phyloP scores from a whole-genome alignment of 306 rosid genomes.

The Lathyrus aphaca region DNA sequence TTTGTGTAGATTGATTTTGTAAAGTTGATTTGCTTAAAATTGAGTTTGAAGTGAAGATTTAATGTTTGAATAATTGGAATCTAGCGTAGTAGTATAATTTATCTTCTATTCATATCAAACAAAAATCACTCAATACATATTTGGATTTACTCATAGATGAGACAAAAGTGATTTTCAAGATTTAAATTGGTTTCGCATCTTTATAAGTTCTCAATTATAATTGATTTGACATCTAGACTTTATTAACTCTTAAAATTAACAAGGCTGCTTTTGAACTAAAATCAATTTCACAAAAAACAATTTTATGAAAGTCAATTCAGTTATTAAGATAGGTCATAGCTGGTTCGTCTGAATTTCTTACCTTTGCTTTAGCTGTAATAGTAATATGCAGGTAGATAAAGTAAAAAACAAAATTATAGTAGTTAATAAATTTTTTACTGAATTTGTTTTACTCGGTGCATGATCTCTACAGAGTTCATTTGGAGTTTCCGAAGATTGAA shows the following conservation, averaged over 20 bases:
- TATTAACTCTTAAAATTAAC: no score
- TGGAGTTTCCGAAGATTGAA: constrained; percentile 90
- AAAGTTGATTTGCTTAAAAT: not conserved
- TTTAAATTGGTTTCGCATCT: not conserved
- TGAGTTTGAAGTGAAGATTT: not conserved
- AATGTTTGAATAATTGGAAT: not conserved
- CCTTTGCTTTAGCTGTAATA: constrained; percentile 19
- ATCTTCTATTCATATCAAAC: not conserved
- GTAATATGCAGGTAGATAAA: not conserved
- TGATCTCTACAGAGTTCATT: constrained; percentile 62
- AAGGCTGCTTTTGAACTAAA: no score
- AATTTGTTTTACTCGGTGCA: not conserved
- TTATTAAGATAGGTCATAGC: no score
- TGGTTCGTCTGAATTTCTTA: not conserved
- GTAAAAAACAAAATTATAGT: not conserved
- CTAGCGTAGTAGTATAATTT: not conserved
- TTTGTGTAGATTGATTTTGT: not conserved
- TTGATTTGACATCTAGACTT: not conserved
- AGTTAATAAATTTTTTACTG: constrained; percentile 3
- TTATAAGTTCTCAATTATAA: not conserved
- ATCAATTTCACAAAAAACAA: no score
- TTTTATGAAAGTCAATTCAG: no score
- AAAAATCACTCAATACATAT: not conserved
- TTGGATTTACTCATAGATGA: not conserved
- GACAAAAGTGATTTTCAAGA: not conserved